These are phyloP conservation scores for Fusarium marasasianum DNA, from an alignment of 2,329 filamentous ascomycete species.

Conservation along the genomic window DNA sequence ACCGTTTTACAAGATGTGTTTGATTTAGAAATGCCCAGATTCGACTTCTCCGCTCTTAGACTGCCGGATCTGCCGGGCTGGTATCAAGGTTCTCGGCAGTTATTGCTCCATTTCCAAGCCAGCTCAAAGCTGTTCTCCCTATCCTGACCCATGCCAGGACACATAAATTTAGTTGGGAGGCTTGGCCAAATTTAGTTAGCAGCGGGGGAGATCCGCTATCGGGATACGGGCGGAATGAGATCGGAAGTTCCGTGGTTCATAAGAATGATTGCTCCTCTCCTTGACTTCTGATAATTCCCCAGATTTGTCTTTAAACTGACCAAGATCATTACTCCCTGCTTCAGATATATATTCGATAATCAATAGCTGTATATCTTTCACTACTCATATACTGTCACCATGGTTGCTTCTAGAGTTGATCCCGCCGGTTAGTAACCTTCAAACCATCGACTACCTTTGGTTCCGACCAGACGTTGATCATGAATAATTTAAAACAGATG, in stretches of 20 bases:
- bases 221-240: not conserved
- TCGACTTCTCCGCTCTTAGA: not conserved
- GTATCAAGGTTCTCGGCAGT: not conserved
- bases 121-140: not conserved
- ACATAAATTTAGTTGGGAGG: too few species aligned
- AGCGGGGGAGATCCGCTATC: not conserved
- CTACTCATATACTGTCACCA: not conserved
- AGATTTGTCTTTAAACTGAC: not conserved
- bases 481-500: not conserved
- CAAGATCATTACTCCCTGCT: not conserved
- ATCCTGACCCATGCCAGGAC: too few species aligned
- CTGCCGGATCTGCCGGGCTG: not conserved
- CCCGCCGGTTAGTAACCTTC: not conserved
- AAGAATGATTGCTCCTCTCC: not conserved
- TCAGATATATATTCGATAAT: accelerated
- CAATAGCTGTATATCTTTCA: accelerated
- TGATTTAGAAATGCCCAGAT: accelerated
- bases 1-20: too few species aligned
- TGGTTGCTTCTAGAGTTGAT: not conserved
- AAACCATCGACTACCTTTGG: not conserved
- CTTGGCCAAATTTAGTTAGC: not conserved
- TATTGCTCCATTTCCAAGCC: not conserved
- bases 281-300: not conserved
- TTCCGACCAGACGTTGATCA: too few species aligned
- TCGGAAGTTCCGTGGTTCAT: not conserved